phyloP scores from a whole-genome alignment of 257 asterid genomes.

The Forsythia viridissima region DNA sequence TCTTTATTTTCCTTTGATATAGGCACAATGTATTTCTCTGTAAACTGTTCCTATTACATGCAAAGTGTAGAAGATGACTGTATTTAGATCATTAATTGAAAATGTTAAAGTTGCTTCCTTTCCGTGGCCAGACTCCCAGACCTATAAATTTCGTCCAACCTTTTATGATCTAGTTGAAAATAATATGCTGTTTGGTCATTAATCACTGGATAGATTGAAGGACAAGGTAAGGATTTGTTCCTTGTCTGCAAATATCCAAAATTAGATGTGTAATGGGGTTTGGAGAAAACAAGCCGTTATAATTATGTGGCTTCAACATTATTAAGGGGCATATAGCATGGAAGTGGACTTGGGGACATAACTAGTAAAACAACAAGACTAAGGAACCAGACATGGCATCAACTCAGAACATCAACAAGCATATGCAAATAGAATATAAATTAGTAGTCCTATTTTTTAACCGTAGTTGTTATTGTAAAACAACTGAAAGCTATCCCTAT shows the following conservation, averaged over 20 bases:
- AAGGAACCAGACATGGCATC: constrained; percentile 16
- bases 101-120: background rate
- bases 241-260: background rate
- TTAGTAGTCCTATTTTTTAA: background rate
- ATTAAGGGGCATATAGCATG: constrained; percentile 1
- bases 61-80: constrained; percentile 3
- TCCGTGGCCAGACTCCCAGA: constrained; percentile 3
- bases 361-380: background rate
- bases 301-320: background rate
- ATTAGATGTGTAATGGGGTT: background rate
- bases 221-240: background rate
- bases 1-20: constrained; percentile 15
- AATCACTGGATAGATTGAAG: background rate
- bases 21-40: background rate
- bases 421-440: constrained; percentile 7
- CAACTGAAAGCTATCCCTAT: background rate
- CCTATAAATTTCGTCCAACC: background rate
- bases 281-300: constrained; percentile 4
- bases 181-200: background rate
- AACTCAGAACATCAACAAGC: background rate
- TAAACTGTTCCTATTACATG: constrained; percentile 12
- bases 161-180: background rate
- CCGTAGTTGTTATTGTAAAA: background rate
- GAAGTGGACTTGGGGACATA: constrained; percentile 13
- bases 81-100: background rate